Percentiles rank a stretch among this genome's conserved stretches.
phyloP scores from a whole-genome alignment of 2,329 filamentous ascomycete species.

The Plectosphaerella cucumerina region DNA sequence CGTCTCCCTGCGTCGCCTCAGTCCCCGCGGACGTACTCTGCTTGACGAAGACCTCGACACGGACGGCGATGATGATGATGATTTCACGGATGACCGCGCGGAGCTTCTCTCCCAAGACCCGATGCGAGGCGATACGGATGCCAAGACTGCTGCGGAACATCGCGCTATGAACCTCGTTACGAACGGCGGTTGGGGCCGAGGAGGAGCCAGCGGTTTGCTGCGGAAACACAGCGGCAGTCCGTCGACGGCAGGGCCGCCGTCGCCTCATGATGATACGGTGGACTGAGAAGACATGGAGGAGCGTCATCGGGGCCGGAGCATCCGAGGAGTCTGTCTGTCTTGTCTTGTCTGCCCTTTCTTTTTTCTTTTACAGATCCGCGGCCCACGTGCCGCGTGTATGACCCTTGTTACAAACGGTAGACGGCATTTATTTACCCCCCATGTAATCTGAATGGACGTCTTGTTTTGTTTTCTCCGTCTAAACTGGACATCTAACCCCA shows the following conservation, averaged over 20 bases:
- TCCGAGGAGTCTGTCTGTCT: no score
- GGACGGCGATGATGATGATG: constrained; percentile 24
- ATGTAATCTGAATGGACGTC: no score
- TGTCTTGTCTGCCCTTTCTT: no score
- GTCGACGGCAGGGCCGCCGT: not conserved
- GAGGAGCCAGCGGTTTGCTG: constrained; percentile 39
- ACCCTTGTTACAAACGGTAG: no score
- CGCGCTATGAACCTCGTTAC: constrained; percentile 39
- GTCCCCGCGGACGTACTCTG: constrained; percentile 37
- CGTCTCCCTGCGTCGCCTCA: constrained; percentile 43
- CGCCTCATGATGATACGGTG: not conserved
- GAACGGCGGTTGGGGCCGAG: constrained; percentile 32
- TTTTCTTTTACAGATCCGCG: no score
- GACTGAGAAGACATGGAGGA: not conserved
- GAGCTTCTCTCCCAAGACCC: no score
- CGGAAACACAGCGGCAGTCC: constrained; percentile 25
- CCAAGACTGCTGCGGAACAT: constrained; percentile 34
- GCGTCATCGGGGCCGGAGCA: no score
- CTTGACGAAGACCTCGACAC: constrained; percentile 35
- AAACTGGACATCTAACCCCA: no score
- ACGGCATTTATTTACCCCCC: no score
- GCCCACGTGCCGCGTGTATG: no score
- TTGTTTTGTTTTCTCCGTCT: no score
- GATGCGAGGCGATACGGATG: constrained; percentile 21
- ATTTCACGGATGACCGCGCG: constrained; percentile 34